A percentile compares a stretch with the other conserved stretches of the same genome.
phyloP scores from a whole-genome alignment of 2,329 filamentous ascomycete genomes.

The Neoascochyta sp. region DNA sequence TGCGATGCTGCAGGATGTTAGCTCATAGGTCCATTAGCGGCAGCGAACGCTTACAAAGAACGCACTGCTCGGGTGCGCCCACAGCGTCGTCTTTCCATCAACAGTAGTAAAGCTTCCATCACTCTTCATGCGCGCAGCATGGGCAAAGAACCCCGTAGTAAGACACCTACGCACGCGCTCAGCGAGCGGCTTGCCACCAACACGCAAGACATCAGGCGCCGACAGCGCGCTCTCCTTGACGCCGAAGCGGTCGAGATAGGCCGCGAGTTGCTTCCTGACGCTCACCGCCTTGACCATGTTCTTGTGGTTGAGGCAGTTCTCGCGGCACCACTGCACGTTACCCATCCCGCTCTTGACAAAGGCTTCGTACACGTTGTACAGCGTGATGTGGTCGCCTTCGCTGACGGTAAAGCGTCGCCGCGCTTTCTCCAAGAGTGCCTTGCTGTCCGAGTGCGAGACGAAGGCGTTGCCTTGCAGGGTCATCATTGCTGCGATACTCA shows the following conservation, averaged over 20 bases:
- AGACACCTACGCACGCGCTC: constrained; percentile 82
- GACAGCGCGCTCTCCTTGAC: constrained; percentile 55
- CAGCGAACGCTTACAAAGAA: too few species aligned
- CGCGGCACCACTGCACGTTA: constrained; percentile 82
- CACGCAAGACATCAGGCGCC: constrained; percentile 34
- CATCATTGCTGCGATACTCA: constrained; percentile 92
- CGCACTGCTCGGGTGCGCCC: constrained; percentile 86
- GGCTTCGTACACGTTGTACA: constrained; percentile 88
- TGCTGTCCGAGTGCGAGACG: constrained; percentile 74
- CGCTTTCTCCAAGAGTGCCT: constrained; percentile 69
- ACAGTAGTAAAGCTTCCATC: constrained; percentile 88
- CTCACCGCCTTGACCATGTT: constrained; percentile 76
- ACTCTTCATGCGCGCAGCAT: constrained; percentile 88
- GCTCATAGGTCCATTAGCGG: too few species aligned
- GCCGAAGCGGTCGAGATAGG: constrained; percentile 82
- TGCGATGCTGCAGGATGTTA: too few species aligned
- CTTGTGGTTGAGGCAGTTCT: constrained; percentile 84
- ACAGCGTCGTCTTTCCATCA: constrained; percentile 70
- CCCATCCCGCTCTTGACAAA: constrained; percentile 78
- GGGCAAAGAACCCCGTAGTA: constrained; percentile 85
- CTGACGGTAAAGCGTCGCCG: constrained; percentile 82
- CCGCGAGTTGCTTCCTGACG: constrained; percentile 78
- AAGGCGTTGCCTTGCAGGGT: constrained; percentile 79
- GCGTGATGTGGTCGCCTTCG: constrained; percentile 88
- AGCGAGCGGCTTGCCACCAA: constrained; percentile 50